A percentile compares a stretch with the other conserved stretches of the same genome.
Conservation (phyloP, 495 filamentous ascomycete species). For the Lasiosphaeria miniovina region DNA sequence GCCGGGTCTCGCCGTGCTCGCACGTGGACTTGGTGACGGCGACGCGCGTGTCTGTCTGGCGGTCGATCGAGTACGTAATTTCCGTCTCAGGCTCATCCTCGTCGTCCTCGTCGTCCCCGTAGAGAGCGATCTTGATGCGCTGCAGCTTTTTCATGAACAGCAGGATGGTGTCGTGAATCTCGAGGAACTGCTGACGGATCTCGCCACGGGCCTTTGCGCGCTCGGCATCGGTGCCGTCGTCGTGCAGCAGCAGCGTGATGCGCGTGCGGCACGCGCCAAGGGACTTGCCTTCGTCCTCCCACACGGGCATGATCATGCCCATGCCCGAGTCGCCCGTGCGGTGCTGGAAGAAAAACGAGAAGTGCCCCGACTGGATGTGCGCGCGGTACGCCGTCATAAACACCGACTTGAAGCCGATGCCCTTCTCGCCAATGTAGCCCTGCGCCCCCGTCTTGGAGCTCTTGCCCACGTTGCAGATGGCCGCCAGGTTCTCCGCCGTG, state of each 20-base stretch:
- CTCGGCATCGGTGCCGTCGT: slow-evolving; percentile 9
- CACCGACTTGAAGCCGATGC: slow-evolving; percentile 52
- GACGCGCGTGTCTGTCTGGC: background rate
- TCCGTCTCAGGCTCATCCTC: background rate
- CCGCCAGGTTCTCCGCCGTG: slow-evolving; percentile 26
- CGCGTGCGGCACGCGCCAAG: slow-evolving; percentile 22
- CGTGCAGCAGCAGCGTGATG: slow-evolving; percentile 34
- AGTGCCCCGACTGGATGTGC: slow-evolving; percentile 43
- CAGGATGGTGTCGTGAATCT: slow-evolving; percentile 34
- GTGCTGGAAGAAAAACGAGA: slow-evolving; percentile 41
- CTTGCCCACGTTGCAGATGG: slow-evolving; percentile 33
- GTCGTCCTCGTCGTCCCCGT: slow-evolving; percentile 17
- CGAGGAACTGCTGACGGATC: slow-evolving; percentile 29
- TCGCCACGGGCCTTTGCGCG: slow-evolving; percentile 14
- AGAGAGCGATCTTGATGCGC: slow-evolving; percentile 25
- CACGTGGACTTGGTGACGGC: background rate
- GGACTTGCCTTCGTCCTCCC: slow-evolving; percentile 26
- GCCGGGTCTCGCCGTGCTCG: background rate
- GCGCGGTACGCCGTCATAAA: slow-evolving; percentile 47
- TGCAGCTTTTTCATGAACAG: slow-evolving; percentile 38
- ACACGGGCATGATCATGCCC: slow-evolving; percentile 43
- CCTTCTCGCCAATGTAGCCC: slow-evolving; percentile 48
- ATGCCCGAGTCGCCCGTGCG: slow-evolving; percentile 26
- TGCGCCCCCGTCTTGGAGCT: slow-evolving; percentile 37
- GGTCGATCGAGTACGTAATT: background rate